Evolutionary conservation across 768 basidiomycete genomes (phyloP).

Genomic region (Mycena pura): DNA sequence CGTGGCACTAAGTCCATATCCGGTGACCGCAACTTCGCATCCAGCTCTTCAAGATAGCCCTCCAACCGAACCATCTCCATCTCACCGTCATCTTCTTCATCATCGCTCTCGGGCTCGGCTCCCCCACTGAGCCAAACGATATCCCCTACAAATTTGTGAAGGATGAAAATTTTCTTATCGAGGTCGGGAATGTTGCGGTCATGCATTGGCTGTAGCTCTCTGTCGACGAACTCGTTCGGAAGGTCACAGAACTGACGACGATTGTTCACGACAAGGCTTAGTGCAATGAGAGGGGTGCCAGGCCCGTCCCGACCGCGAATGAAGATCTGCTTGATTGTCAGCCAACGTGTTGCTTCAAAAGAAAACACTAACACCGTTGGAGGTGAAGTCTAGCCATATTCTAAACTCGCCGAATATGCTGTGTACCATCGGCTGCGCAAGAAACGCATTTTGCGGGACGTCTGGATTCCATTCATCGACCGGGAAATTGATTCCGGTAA

Average conservation of each 20-base stretch:
- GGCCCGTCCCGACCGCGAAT: neutral
- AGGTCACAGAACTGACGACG: neutral
- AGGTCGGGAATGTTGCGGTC: neutral
- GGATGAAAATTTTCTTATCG: neutral
- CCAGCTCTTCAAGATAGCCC: no score
- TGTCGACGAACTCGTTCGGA: no score
- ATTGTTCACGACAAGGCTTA: neutral
- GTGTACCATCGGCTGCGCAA: neutral
- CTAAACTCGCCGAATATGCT: neutral
- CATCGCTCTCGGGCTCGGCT: neutral
- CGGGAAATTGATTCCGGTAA: neutral
- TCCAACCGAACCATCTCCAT: slow-evolving; percentile 33
- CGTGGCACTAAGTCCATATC: no score
- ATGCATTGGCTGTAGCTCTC: neutral
- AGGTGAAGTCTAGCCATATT: neutral
- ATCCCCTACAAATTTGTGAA: neutral
- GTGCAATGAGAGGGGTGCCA: neutral
- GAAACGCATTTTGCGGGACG: no score
- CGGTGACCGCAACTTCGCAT: no score
- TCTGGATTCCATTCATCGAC: neutral
- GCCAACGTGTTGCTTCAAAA: neutral
- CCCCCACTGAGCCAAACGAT: neutral
- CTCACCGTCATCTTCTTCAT: neutral
- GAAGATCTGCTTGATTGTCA: neutral
- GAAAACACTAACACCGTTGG: neutral